Conservation (phyloP, 257 asterid species). For the Salvia splendens region DNA sequence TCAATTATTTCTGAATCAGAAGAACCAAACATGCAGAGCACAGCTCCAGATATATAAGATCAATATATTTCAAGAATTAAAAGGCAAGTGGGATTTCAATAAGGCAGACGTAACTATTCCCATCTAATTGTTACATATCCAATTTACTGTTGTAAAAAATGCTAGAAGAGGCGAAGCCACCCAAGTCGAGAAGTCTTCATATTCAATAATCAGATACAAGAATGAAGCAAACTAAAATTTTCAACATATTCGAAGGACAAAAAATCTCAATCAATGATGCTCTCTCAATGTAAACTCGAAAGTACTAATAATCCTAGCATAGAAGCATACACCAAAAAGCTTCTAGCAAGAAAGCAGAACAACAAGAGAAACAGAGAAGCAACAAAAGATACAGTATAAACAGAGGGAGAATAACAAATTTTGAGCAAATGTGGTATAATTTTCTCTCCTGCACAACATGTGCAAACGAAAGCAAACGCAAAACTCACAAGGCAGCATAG, state of each 20-base stretch:
- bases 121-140: background rate
- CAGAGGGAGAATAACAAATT: background rate
- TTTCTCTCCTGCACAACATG: background rate
- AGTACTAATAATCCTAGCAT: background rate
- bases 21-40: too few species aligned
- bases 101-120: background rate
- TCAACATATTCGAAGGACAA: background rate
- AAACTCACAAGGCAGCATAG: slow-evolving; percentile 69
- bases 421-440: background rate
- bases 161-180: too few species aligned
- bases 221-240: background rate
- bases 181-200: too few species aligned
- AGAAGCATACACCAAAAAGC: background rate
- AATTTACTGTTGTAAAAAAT: too few species aligned
- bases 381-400: background rate
- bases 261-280: background rate
- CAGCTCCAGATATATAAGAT: background rate
- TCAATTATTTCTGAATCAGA: background rate
- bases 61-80: background rate
- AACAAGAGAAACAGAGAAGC: background rate
- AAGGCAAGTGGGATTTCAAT: background rate
- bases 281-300: too few species aligned
- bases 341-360: background rate
- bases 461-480: background rate
- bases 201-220: too few species aligned